These are phyloP conservation scores for Pleoardoris graminearum DNA, from an alignment of 2,329 filamentous ascomycete species.

Conservation along the genomic window DNA sequence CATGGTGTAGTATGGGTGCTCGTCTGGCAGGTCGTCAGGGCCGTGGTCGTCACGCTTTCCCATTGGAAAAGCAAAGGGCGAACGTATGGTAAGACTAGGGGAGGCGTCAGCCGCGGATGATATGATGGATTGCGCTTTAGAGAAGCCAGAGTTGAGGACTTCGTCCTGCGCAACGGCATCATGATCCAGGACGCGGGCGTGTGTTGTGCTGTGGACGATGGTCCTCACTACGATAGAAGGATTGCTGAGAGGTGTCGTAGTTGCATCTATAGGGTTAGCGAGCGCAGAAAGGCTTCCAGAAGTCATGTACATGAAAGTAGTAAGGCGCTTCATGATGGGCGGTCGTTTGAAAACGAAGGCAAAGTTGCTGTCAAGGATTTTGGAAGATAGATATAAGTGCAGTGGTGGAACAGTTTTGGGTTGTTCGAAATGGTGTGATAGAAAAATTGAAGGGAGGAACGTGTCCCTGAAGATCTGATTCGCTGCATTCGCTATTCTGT, in stretches of 20 bases:
- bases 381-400: neutral
- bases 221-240: conserved; percentile 2
- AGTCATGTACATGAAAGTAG: neutral
- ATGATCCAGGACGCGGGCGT: neutral
- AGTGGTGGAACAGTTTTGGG: neutral
- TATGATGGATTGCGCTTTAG: neutral
- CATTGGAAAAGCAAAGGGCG: neutral
- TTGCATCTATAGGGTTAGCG: neutral
- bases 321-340: neutral
- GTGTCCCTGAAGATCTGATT: neutral
- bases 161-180: neutral
- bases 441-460: neutral
- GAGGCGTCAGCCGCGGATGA: neutral
- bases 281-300: neutral
- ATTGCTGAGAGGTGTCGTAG: neutral
- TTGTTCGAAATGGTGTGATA: neutral
- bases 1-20: conserved; percentile 1
- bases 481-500: neutral
- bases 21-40: neutral
- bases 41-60: neutral
- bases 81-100: neutral
- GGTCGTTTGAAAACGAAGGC: no score
- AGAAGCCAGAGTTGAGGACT: neutral
- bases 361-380: neutral
- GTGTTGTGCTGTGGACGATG: conserved; percentile 1